Evolutionary conservation across 139 green algal species (phyloP).

Genomic region (Pseudopediastrum boryanum): DNA sequence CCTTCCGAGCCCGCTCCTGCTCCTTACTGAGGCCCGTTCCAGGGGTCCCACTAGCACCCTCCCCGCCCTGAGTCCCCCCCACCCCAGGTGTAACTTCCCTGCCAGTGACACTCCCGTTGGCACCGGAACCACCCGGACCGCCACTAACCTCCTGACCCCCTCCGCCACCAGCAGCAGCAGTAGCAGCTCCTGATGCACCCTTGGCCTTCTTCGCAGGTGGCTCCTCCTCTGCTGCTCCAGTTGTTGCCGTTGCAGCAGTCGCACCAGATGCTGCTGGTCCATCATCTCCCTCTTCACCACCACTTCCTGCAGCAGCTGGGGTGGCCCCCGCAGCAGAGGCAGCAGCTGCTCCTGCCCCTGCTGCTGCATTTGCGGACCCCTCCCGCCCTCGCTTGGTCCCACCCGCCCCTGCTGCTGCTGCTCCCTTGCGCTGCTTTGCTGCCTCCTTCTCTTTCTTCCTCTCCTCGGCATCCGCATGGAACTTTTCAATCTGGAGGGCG

Average conservation of each 20-base stretch:
- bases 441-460: slow-evolving; percentile 41
- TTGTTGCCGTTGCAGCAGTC: no score
- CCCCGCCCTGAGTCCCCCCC: no score
- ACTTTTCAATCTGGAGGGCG: slow-evolving; percentile 42
- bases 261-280: no score
- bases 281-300: no score
- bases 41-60: no score
- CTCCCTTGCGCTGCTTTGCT: slow-evolving; percentile 25
- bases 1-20: slow-evolving; percentile 26
- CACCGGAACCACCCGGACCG: no score
- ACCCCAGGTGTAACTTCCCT: no score
- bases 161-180: not conserved
- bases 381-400: not conserved
- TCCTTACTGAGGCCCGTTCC: not conserved
- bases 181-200: not conserved
- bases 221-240: no score
- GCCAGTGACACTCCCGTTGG: no score
- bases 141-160: no score
- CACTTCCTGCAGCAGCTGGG: not conserved
- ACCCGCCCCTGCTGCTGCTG: slow-evolving; percentile 5
- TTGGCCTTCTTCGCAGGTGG: not conserved
- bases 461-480: slow-evolving; percentile 50
- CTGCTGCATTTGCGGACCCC: not conserved
- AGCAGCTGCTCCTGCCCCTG: not conserved
- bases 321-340: not conserved